These are phyloP conservation scores for Hypholoma fasciculare DNA, from an alignment of 768 basidiomycete genomes.

Conservation along the genomic window DNA sequence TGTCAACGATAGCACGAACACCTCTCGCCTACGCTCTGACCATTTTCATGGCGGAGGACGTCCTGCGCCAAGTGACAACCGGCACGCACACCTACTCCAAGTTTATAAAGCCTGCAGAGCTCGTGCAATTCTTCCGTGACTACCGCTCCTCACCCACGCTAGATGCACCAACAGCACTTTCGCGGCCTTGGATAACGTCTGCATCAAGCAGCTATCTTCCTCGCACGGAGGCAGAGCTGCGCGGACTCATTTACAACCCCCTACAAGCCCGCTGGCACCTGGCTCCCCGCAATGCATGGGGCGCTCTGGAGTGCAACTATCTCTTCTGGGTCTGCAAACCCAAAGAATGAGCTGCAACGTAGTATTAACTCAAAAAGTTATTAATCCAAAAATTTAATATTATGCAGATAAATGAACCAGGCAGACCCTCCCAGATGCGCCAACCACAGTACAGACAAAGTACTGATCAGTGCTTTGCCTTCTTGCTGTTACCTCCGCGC, in stretches of 20 bases:
- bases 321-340: slow-evolving; percentile 88
- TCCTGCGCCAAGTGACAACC: slow-evolving; percentile 74
- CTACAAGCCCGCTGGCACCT: slow-evolving; percentile 69
- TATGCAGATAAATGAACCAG: slow-evolving; percentile 1
- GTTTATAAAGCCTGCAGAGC: slow-evolving; percentile 84
- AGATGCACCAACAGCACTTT: slow-evolving; percentile 2
- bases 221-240: slow-evolving; percentile 73
- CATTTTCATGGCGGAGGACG: slow-evolving; percentile 72
- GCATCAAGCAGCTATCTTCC: slow-evolving; percentile 45
- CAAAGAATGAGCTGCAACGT: slow-evolving; percentile 1
- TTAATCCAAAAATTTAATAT: background rate
- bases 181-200: slow-evolving; percentile 60
- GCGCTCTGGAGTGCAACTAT: slow-evolving; percentile 70
- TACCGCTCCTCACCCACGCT: slow-evolving; percentile 37
- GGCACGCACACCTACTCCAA: slow-evolving; percentile 95
- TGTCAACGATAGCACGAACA: slow-evolving; percentile 90
- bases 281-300: slow-evolving; percentile 57
- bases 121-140: slow-evolving; percentile 77
- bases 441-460: background rate
- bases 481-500: slow-evolving; percentile 44
- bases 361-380: background rate
- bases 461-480: slow-evolving; percentile 35
- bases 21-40: slow-evolving; percentile 51
- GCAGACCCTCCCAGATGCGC: background rate
- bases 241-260: slow-evolving; percentile 78